Base-by-base conservation (phyloP, 2,329 filamentous ascomycete species). In the Xylaria sp. region DNA sequence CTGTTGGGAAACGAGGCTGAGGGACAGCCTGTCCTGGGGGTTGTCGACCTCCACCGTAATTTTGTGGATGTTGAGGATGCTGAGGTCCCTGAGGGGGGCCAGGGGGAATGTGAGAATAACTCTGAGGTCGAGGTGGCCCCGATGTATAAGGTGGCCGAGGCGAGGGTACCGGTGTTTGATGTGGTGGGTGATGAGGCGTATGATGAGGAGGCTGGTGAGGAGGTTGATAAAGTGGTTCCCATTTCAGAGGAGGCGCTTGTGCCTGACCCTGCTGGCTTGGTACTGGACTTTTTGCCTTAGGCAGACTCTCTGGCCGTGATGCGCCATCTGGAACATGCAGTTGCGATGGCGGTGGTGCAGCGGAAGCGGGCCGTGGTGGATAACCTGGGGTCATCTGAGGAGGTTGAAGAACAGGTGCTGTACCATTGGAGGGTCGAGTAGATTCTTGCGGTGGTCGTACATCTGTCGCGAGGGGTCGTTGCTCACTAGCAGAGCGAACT, bases 201-300 rank as follows among this genome's bases (percentile, higher is more conserved):
- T 42, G 55, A 44, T 82, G 82, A 53, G 69, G 67, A 8, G 70
- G 66, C 5, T 72, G 75, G 40, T 75, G 73, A 50, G 73, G 71
- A 64, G 81, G 78, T 23, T 74, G 74, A 23, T 82, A 82, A 4
- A 77, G 80, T 12, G 81, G 80, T 66, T 83, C 81, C 81, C 81
- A 83, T 71, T 81, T 82, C 32, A 81, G 71, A 16, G 79, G 75
- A 53, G 81, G 73, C 42, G 77, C 71, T 53, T 78, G 75, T 9
- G 73, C 62, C 61, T 77, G 75, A 21, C 73, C 73, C 12, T 75
- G 69, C 60, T 77, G 76, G 32, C 76, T 71, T 29, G 74, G 75
- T 2, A 75, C 73, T 64, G 76, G 77, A 65, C 75, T 78, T 66
- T 75, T 77, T n/a, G 75, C 70, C 65, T 79, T 79, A 12, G 72